These are phyloP conservation scores for Scheffersomyces quercinus DNA, from an alignment of 1,139 yeast species.

Conservation along the genomic window DNA sequence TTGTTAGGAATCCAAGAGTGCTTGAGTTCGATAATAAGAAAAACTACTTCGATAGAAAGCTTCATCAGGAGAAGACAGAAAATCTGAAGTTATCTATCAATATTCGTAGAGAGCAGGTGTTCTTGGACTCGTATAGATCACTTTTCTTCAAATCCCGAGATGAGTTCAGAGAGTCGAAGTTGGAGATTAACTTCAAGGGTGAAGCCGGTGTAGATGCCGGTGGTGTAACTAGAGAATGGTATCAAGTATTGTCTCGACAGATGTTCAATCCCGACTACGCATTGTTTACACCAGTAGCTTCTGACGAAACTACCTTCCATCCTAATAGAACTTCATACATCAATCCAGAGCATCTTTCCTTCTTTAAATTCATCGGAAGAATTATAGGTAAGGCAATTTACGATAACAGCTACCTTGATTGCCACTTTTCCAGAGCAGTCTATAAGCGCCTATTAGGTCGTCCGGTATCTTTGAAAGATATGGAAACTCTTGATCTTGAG, in stretches of 20 bases:
- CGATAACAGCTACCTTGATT: constrained; percentile 85
- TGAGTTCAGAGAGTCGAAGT: constrained; percentile 70
- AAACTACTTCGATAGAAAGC: constrained; percentile 75
- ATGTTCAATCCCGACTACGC: constrained; percentile 98
- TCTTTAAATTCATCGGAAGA: constrained; percentile 92
- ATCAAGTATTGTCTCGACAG: constrained; percentile 88
- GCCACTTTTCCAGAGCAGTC: constrained; percentile 94
- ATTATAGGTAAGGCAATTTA: constrained; percentile 92
- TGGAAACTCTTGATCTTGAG: constrained; percentile 92
- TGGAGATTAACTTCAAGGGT: constrained; percentile 83
- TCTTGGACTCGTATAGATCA: constrained; percentile 85
- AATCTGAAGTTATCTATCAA: constrained; percentile 57
- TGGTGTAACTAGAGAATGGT: constrained; percentile 98
- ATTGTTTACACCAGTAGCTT: constrained; percentile 84
- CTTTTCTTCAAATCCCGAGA: constrained; percentile 78
- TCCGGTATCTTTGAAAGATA: constrained; percentile 83
- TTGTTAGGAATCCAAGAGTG: constrained; percentile 86
- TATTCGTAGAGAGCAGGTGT: constrained; percentile 87
- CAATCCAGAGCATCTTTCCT: constrained; percentile 89
- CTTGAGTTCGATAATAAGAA: constrained; percentile 94
- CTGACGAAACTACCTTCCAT: constrained; percentile 92
- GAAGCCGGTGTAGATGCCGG: constrained; percentile 99
- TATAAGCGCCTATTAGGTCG: constrained; percentile 84
- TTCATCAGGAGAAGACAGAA: constrained; percentile 51
- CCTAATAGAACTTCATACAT: constrained; percentile 93